phyloP scores from a whole-genome alignment of 306 rosid genomes.

The Alnus rubra region DNA sequence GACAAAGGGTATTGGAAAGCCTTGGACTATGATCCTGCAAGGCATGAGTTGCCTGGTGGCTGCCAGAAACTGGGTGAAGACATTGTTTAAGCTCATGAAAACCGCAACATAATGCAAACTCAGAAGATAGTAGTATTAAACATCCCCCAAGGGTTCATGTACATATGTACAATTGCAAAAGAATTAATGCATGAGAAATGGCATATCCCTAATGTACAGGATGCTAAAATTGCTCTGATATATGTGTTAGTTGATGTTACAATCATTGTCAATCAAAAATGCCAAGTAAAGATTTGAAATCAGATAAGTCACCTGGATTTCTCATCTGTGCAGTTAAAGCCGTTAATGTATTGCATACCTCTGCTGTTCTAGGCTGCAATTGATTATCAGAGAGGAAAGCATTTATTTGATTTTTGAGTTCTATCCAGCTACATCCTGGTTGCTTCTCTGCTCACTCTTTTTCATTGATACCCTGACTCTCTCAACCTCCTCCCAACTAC shows the following conservation, averaged over 20 bases:
- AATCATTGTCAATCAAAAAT: conserved; percentile 31
- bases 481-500: conserved; percentile 73
- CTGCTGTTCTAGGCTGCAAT: conserved; percentile 42
- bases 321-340: conserved; percentile 54
- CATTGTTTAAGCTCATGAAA: background rate
- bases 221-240: background rate
- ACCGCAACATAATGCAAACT: background rate
- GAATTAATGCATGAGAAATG: background rate
- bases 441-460: conserved; percentile 60
- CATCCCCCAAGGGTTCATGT: background rate
- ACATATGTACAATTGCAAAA: background rate
- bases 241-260: background rate
- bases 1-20: too few species aligned
- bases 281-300: conserved; percentile 34
- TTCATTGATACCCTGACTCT: conserved; percentile 60
- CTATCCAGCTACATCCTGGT: conserved; percentile 87
- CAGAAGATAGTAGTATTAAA: background rate
- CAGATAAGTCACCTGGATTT: conserved; percentile 32
- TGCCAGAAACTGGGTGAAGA: background rate
- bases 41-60: background rate
- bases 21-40: too few species aligned
- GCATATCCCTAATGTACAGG: background rate
- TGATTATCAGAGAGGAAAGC: conserved; percentile 58
- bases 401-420: conserved; percentile 51
- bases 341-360: conserved; percentile 37